Base-by-base conservation (phyloP, 495 filamentous ascomycete genomes). In the Filosporella fistucella region DNA sequence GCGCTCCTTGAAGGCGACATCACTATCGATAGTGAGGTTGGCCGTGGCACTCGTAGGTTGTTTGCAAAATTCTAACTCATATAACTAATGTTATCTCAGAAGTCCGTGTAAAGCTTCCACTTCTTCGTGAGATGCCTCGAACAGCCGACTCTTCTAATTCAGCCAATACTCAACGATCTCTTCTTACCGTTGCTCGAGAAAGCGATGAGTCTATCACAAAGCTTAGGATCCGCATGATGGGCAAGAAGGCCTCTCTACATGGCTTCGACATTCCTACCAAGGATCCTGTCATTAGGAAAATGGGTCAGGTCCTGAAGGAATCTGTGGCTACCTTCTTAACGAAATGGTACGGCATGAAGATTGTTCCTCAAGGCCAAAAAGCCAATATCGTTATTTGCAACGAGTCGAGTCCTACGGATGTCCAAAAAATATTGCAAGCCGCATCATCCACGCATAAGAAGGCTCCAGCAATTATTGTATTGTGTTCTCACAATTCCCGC, bases 1-100 rank as follows among this genome's bases (percentile, higher is more conserved):
- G 65, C 62, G 16, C 70, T 72, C 20, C 68, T 90, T 1, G 70
- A 72, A 16, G 81, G 86, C 0, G 64, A 71, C 3, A 75, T 90
- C 30, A 70, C 74, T 3, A 70, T 90, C n/a, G 51, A 60, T 11
- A 57, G 54, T 35, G 57, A 60, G 23, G 42, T 57, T 20, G 54
- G 54, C 7, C 46, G 51, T 16, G 57, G 57, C 10, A 60, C 57
- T 18, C 32, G 52, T 56, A 53, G 35, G 48, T 54, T 11, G 3
- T 8, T 11, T 17, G 8, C 4, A 16, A 9, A 21, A 14, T 12
- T n/a, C 4, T 14, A 43, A 11, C 26, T 30, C 1, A 0, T 43
- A 7, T 9, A 20, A 17, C 20, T 44, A 47, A 20, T 36, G 30
- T 47, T 28, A 26, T 22, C 7, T 9, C 40, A 55, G 52, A 56